A percentile compares a stretch with the other conserved stretches of the same genome.
phyloP scores from a whole-genome alignment of 179 eudicot species.

The Actinidia arguta region DNA sequence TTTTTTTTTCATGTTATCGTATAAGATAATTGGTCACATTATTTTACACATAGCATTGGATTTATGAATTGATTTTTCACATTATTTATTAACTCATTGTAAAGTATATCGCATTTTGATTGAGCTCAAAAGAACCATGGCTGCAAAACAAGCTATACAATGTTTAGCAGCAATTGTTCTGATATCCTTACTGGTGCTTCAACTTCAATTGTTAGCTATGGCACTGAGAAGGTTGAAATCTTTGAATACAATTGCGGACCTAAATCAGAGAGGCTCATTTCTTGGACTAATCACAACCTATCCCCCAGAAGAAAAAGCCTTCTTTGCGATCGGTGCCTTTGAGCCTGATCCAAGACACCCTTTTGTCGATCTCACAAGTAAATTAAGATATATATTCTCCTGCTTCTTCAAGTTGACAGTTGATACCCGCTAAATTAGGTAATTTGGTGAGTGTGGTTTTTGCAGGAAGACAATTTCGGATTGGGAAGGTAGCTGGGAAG shows the following conservation, averaged over 20 bases:
- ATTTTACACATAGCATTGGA: too few relatives aligned
- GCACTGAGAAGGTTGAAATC: background rate
- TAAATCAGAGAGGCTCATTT: constrained; percentile 1
- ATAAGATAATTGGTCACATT: too few relatives aligned
- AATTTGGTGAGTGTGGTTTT: background rate
- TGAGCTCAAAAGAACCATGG: background rate
- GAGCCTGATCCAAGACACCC: background rate
- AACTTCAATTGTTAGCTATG: background rate
- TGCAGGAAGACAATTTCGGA: constrained; percentile 30
- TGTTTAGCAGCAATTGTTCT: background rate
- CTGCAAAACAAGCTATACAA: background rate
- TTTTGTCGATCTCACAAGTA: constrained; percentile 9
- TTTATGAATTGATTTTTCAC: too few relatives aligned
- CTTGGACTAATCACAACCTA: constrained; percentile 7
- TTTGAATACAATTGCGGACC: background rate
- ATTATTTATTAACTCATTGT: too few relatives aligned
- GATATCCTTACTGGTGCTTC: background rate
- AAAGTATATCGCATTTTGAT: too few relatives aligned
- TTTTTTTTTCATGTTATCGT: too few relatives aligned
- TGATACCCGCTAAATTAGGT: background rate
- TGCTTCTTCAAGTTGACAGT: background rate
- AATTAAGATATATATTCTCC: background rate
- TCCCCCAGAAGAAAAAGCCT: constrained; percentile 12
- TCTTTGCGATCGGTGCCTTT: constrained; percentile 6
- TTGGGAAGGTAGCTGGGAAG: constrained; percentile 25